phyloP scores from a whole-genome alignment of 2,329 filamentous ascomycete genomes.

The Ascochyta rabiei region DNA sequence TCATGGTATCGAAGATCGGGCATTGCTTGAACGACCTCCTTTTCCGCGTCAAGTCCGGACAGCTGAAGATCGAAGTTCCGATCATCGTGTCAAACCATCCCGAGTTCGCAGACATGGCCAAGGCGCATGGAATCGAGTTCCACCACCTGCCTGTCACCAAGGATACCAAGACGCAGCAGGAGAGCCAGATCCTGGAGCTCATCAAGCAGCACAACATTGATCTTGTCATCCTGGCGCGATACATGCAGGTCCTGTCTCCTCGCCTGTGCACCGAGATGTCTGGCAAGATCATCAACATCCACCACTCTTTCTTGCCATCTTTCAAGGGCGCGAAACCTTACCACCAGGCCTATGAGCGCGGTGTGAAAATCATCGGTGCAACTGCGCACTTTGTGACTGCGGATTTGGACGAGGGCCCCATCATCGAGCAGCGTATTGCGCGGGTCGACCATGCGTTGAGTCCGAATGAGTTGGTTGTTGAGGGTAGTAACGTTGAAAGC shows the following conservation, averaged over 20 bases:
- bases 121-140: slow-evolving; percentile 78
- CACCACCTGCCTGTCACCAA: slow-evolving; percentile 79
- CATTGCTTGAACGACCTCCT: slow-evolving; percentile 85
- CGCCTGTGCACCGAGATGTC: slow-evolving; percentile 78
- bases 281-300: slow-evolving; percentile 89
- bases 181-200: slow-evolving; percentile 72
- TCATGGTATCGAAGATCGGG: slow-evolving; percentile 90
- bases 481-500: slow-evolving; percentile 83
- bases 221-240: slow-evolving; percentile 79
- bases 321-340: slow-evolving; percentile 92
- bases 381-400: slow-evolving; percentile 87
- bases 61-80: slow-evolving; percentile 76
- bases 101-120: slow-evolving; percentile 71
- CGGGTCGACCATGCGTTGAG: slow-evolving; percentile 78
- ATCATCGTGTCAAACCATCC: slow-evolving; percentile 83
- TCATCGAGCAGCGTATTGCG: slow-evolving; percentile 83
- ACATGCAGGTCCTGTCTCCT: slow-evolving; percentile 86
- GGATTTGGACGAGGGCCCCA: slow-evolving; percentile 83
- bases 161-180: slow-evolving; percentile 78
- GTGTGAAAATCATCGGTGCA: slow-evolving; percentile 87
- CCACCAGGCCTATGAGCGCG: slow-evolving; percentile 84
- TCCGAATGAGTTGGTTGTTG: slow-evolving; percentile 76
- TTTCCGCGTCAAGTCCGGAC: slow-evolving; percentile 76
- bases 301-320: slow-evolving; percentile 83
- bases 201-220: slow-evolving; percentile 73